Percentiles rank a stretch among this genome's conserved stretches.
phyloP scores from a whole-genome alignment of 108 stramenopile species.

The Nannochloropsis gaditana region DNA sequence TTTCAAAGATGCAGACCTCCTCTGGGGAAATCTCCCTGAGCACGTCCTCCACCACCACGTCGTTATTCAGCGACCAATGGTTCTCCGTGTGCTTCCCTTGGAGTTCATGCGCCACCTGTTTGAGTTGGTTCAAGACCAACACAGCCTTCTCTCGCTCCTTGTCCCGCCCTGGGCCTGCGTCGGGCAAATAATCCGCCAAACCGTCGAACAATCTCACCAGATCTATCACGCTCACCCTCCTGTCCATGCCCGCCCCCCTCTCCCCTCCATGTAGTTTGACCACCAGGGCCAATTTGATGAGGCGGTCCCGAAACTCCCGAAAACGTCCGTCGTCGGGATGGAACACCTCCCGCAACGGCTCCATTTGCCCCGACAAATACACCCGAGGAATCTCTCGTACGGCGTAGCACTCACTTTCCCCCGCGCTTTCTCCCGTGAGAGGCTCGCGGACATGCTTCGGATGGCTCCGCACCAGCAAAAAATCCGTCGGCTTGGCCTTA shows the following conservation, averaged over 20 bases:
- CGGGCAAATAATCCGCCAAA: conserved; percentile 3
- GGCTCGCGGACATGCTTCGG: background rate
- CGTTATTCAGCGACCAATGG: background rate
- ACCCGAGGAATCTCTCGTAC: background rate
- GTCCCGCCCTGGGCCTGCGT: background rate
- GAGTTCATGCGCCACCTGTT: background rate
- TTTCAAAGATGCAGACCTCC: background rate
- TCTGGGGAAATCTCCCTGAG: background rate
- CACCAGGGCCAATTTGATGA: background rate
- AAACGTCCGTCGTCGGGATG: background rate
- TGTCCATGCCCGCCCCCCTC: background rate
- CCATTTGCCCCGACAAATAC: background rate
- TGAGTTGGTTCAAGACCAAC: background rate
- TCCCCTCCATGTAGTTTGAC: background rate
- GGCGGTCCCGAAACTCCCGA: background rate
- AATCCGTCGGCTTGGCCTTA: background rate
- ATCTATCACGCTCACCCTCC: conserved; percentile 9
- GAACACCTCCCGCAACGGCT: background rate
- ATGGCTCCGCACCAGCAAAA: background rate
- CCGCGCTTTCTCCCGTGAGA: background rate
- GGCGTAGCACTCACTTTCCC: background rate
- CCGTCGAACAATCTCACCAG: background rate
- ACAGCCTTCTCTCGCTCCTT: background rate
- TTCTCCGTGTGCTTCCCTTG: background rate
- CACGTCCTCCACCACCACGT: background rate